These are phyloP conservation scores for Zangia roseola DNA, from an alignment of 768 basidiomycete genomes.

Conservation along the genomic window DNA sequence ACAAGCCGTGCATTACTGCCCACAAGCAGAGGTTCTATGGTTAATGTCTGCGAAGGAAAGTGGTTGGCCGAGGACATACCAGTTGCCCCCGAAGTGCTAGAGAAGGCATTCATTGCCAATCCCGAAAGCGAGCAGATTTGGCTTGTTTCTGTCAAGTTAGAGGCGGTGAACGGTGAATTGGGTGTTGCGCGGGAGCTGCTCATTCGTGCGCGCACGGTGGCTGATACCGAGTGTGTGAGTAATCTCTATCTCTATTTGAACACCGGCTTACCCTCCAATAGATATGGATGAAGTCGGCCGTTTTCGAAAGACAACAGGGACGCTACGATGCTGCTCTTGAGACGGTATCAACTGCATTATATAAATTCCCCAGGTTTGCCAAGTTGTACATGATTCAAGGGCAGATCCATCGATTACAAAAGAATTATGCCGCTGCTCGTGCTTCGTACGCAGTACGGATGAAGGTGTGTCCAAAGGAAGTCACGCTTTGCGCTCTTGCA, in stretches of 20 bases:
- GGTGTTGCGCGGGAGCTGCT: constrained; percentile 84
- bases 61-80: constrained; percentile 89
- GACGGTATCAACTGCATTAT: constrained; percentile 70
- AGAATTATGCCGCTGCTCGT: constrained; percentile 66
- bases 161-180: constrained; percentile 92
- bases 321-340: constrained; percentile 70
- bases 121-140: constrained; percentile 97
- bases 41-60: constrained; percentile 98
- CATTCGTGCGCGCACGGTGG: constrained; percentile 84
- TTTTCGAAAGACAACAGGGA: constrained; percentile 90
- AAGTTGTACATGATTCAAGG: constrained; percentile 98
- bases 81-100: constrained; percentile 87
- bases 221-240: constrained; percentile 86
- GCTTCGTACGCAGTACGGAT: constrained; percentile 80
- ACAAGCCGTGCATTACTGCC: constrained; percentile 86
- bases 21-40: constrained; percentile 96
- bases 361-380: constrained; percentile 83
- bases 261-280: constrained; percentile 29
- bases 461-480: constrained; percentile 83
- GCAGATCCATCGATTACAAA: constrained; percentile 72
- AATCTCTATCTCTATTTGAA: not conserved
- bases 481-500: constrained; percentile 86
- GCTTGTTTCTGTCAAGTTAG: constrained; percentile 95
- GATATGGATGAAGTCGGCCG: constrained; percentile 99
- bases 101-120: constrained; percentile 89